Base-by-base conservation (phyloP, 2,329 filamentous ascomycete genomes). In the Corniculantispora saksenae region DNA sequence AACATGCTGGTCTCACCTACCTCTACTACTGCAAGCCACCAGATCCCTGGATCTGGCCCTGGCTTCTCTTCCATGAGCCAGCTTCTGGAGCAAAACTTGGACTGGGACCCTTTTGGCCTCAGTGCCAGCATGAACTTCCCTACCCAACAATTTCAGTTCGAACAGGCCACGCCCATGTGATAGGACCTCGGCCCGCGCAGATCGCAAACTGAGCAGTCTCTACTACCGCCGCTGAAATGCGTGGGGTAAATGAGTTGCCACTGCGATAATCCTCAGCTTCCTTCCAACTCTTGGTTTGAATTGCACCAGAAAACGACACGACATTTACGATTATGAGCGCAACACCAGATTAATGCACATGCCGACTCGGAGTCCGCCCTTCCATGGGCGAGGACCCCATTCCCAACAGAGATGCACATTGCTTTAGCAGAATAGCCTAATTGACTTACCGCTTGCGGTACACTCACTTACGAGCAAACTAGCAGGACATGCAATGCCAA, bases 71-170 rank as follows among this genome's bases (percentile, higher is more conserved):
- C 84, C 23, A 87, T 88, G 85, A 85, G 84, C 4, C 84, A 87
- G 72, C 76, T 88, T 9, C 76, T 88, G 50, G 94, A 97, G 72
- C 91, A 93, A 21, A 92, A 93, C 79, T 82, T 97, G 57, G 94
- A 97, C 75, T 92, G 93, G 77, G 94, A 97, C 77, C 94, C 94
- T 0, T 98, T 97, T 72, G 94, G 94, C 15, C 83, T 97, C 61
- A 94, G 91, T 66, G 94, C 94, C 43, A 97, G 92, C 79, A 97
- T 97, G 94, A 92, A 94, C 69, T 97, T 97, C 72, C 93, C 93
- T 13, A 91, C 90, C 2, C 91, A 92, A 64, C 90, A 91, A 57
- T 95, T 94, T 77, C 87, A 88, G 60, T 93, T 92, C 74, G 87
- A 90, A 67, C 86, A 86, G 58, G 82, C 83, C 74, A 86, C 48